Percentiles rank a stretch among this genome's conserved stretches.
phyloP scores from a whole-genome alignment of 2,329 filamentous ascomycete genomes.

The Annulohypoxylon truncatum region DNA sequence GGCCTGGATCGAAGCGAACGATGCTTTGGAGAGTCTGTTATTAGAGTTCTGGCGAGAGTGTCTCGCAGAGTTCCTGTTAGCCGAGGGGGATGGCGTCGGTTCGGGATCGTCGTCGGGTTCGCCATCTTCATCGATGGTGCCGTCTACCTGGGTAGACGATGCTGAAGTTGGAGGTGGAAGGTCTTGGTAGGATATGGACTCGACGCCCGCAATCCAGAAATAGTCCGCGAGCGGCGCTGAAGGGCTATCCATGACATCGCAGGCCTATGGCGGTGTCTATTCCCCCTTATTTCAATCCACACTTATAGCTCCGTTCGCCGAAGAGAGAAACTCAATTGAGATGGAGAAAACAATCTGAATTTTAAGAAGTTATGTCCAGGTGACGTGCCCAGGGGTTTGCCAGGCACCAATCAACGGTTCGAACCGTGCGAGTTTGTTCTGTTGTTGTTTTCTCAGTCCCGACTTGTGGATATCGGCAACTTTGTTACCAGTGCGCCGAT shows the following conservation, averaged over 20 bases:
- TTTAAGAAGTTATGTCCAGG: slow-evolving; percentile 29
- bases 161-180: slow-evolving; percentile 53
- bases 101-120: slow-evolving; percentile 62
- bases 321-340: slow-evolving; percentile 23
- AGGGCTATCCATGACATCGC: slow-evolving; percentile 67
- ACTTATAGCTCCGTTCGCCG: slow-evolving; percentile 20
- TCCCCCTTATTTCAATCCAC: slow-evolving; percentile 21
- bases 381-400: slow-evolving; percentile 19
- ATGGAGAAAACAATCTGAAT: slow-evolving; percentile 21
- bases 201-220: slow-evolving; percentile 80
- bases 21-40: slow-evolving; percentile 67
- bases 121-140: slow-evolving; percentile 72
- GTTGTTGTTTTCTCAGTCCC: slow-evolving; percentile 31
- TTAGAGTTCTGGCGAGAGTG: slow-evolving; percentile 72
- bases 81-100: slow-evolving; percentile 43
- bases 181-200: slow-evolving; percentile 74
- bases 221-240: slow-evolving; percentile 77
- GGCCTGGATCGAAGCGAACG: slow-evolving; percentile 63
- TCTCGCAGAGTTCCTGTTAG: slow-evolving; percentile 58
- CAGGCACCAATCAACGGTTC: slow-evolving; percentile 26
- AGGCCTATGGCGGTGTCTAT: slow-evolving; percentile 39
- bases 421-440: slow-evolving; percentile 34
- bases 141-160: slow-evolving; percentile 60
- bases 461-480: slow-evolving; percentile 36
- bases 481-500: slow-evolving; percentile 32